Conservation (phyloP, 2,329 filamentous ascomycete species). For the Trichoderma atroviride region DNA sequence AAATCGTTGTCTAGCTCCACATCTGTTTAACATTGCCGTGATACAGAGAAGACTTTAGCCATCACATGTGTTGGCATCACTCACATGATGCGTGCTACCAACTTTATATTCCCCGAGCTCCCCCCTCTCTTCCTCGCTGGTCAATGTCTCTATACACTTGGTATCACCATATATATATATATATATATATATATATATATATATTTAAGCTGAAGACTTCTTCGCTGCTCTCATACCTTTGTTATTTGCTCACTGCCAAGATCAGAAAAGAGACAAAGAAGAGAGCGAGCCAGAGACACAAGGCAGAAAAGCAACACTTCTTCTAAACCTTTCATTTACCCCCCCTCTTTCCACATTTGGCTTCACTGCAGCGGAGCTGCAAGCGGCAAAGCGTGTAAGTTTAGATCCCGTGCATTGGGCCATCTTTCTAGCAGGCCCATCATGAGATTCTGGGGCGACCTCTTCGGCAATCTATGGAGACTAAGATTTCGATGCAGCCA, state of each 20-base stretch:
- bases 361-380: background rate
- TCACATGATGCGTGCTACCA: slow-evolving; percentile 19
- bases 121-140: background rate
- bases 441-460: background rate
- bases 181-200: background rate
- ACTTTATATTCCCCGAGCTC: slow-evolving; percentile 1
- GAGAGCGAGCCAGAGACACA: background rate
- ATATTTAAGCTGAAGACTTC: background rate
- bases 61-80: slow-evolving; percentile 18
- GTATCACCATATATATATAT: background rate
- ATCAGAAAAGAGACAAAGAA: background rate
- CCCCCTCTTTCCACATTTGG: background rate
- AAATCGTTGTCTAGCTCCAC: slow-evolving; percentile 9
- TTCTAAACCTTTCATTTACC: background rate
- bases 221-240: background rate
- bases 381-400: slow-evolving; percentile 4
- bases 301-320: background rate
- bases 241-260: background rate
- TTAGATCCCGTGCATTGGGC: background rate
- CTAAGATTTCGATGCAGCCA: background rate
- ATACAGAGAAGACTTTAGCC: slow-evolving; percentile 19
- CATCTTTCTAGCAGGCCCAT: background rate
- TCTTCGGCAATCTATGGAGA: background rate
- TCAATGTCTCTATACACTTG: background rate
- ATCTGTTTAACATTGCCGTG: slow-evolving; percentile 20